Base-by-base conservation (phyloP, 345 rosid genomes). In the Abelmoschus esculentus region DNA sequence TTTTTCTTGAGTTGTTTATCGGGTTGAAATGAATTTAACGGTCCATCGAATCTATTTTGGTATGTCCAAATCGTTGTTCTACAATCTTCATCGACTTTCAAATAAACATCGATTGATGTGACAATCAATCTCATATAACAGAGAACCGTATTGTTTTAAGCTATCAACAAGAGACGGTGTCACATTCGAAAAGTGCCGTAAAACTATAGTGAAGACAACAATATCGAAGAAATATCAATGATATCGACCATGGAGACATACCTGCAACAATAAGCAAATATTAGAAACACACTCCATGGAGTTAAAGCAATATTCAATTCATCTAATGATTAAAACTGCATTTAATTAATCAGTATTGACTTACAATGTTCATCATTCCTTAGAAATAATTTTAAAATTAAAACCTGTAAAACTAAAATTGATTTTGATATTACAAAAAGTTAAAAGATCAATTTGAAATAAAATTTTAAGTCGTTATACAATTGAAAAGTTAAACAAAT, bases 51-150 rank as follows among this genome's bases (percentile, higher is more conserved):
- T 28, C 75, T 86, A 28, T 78, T 78, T 70, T 74, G 76, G 61
- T 89, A 89, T 5, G 83, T 91, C 99, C 98, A 90, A 69, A 91
- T 91, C 0, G 97, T 89, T 13, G 79, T 86, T 85, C 90, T 84
- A 75, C 99, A 95, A 81, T 95, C 98, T 69, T 88, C 84, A 72
- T 90, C 86, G 42, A 86, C 86, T 40, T 82, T n/a, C 84, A 78
- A 81, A 85, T 69, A 89, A 79, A 79, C 99, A 95, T 53, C 54
- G 72, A 67, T 75, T 91, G 44, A 82, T 70, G 78, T 86, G 82
- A 66, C 96, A 92, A 70, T 85, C 72, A 61, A 75, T 44, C 59
- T 97, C 96, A 60, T 98, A 82, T 12, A 90, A 54, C n/a, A 84
- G 47, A 44, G 77, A 83, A 22, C 91, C 99, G 68, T 95, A 96